Evolutionary conservation across 768 basidiomycete genomes (phyloP), one percentile per base, ranked within the genome.

Genomic region (Termitomyces sp.): DNA sequence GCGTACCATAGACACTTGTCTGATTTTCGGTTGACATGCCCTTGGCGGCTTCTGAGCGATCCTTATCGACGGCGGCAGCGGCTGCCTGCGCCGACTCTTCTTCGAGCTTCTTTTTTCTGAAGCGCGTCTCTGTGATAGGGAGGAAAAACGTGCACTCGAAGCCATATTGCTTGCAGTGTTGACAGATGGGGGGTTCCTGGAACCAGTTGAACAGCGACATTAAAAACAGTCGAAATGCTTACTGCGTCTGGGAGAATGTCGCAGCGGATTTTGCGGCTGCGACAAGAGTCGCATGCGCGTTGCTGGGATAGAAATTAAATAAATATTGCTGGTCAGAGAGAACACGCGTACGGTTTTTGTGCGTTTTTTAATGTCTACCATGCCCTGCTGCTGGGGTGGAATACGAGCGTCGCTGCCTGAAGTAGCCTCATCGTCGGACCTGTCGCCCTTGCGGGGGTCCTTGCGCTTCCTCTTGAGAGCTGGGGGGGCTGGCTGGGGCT

Each of bases 61-160:
- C 75, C 40, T 73, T 72, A 31, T 75, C 75, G 22, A 63, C 60
- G 2, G 75, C 71, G 7, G 38, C 38, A 10, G 27, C 36, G 1
- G 29, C 49, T 3, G 46, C 31, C 5, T 31, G 31, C 2, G 48
- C 35, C 4, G 48, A 27, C 49, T 89, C 89, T 62, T 91, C 86
- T 63, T 94, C 89, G 41, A 85, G 54, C 61, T 89, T 88, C 75
- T 94, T 94, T 77, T 97, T 97, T 76, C 98, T 98, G 81, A 98
- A 99, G 18, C 97, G 87, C 0, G 97, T 99, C 70, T 98, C 97
- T 10, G 96, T 93, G 63, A 99, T 99, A 38, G 97, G 97, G 12
- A 98, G 84, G 77, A 97, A 96, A 73, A 95, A 97, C 5, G 95
- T 97, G 69, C 96, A 97, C 60, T 96, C 93, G 61, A 94, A 91